Evolutionary conservation across 2,329 filamentous ascomycete genomes (phyloP), one percentile per base, ranked within the genome.

Genomic region (Shiraia bambusicola): DNA sequence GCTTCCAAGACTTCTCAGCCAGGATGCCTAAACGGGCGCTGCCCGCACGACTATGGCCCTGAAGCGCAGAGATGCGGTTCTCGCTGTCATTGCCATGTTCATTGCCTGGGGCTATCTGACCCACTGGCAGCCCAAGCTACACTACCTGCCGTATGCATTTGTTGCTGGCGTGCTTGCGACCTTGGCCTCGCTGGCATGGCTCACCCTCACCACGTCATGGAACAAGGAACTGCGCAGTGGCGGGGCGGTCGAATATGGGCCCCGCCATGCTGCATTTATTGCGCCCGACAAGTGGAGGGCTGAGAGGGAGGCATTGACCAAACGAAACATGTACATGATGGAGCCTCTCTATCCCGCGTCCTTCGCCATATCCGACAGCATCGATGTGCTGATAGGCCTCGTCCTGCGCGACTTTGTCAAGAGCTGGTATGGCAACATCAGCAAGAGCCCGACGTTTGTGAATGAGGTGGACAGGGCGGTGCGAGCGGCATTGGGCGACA

Each of bases 391-490:
- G 24, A 78, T 98, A 31, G 81, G 84, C 36, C 74, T 90, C 37
- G 80, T 95, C 37, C 70, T 89, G 50, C 80, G 87, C 50, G 89
- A 96, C 66, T 96, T 95, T 65, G 82, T 98, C 42, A 81, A 79
- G 43, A 85, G 84, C 33, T 98, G 93, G 93, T 97, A 96, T 68
- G 79, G 77, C 24, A 80, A 83, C 59, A 96, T 98, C 63, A 95
- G 88, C 72, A 79, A 77, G 49, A 89, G 86, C 58, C 82, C 85
- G 2, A 78, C 80, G 0, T 98, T 98, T 58, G 76, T 85, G 42
- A 86, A 95, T 65, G 86, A 95, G 69, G 85, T 97, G 43, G 92
- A 98, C 68, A 83, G 79, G 52, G 80, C 83, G 4, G 81, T 96
- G 51, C 83, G 93, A 32, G 72, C 80, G 45, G 88, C 87, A 10